Percentiles rank a stretch among this genome's conserved stretches.
phyloP scores from a whole-genome alignment of 345 rosid species.

The Gossypium anomalum region DNA sequence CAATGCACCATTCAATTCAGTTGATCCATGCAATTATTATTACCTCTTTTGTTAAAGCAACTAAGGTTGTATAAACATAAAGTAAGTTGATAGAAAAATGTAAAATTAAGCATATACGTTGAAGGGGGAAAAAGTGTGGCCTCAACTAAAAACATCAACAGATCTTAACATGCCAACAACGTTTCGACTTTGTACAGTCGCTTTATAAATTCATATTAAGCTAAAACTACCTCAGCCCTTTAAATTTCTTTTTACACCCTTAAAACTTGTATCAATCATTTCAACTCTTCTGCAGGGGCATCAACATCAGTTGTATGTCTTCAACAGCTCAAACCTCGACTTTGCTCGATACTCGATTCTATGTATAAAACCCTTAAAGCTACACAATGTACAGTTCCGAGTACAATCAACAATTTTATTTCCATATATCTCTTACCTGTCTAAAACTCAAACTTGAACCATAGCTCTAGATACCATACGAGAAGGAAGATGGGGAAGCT shows the following conservation, averaged over 20 bases:
- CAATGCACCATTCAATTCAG: too few relatives aligned
- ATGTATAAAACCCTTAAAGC: slow-evolving; percentile 52
- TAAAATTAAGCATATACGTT: slow-evolving; percentile 35
- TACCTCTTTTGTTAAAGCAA: background rate
- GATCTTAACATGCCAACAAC: slow-evolving; percentile 46
- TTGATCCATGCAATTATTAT: too few relatives aligned
- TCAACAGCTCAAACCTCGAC: slow-evolving; percentile 37
- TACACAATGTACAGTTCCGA: slow-evolving; percentile 63
- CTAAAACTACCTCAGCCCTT: slow-evolving; percentile 38
- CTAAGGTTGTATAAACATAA: background rate
- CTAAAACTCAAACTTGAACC: slow-evolving; percentile 16
- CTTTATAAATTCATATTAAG: slow-evolving; percentile 11
- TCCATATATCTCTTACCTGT: slow-evolving; percentile 38
- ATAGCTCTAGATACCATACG: slow-evolving; percentile 21
- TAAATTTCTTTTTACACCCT: slow-evolving; percentile 44
- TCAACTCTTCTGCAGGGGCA: slow-evolving; percentile 28
- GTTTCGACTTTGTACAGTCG: slow-evolving; percentile 39
- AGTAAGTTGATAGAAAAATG: background rate
- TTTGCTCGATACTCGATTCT: slow-evolving; percentile 28
- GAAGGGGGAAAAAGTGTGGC: slow-evolving; percentile 16
- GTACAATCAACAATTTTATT: slow-evolving; percentile 56
- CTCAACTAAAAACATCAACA: slow-evolving; percentile 43
- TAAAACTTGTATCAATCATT: slow-evolving; percentile 29
- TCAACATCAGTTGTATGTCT: slow-evolving; percentile 22
- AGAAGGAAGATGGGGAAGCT: slow-evolving; percentile 30